Conservation (phyloP, 2,329 filamentous ascomycete genomes). For the Fusarium brevicatenulatum region DNA sequence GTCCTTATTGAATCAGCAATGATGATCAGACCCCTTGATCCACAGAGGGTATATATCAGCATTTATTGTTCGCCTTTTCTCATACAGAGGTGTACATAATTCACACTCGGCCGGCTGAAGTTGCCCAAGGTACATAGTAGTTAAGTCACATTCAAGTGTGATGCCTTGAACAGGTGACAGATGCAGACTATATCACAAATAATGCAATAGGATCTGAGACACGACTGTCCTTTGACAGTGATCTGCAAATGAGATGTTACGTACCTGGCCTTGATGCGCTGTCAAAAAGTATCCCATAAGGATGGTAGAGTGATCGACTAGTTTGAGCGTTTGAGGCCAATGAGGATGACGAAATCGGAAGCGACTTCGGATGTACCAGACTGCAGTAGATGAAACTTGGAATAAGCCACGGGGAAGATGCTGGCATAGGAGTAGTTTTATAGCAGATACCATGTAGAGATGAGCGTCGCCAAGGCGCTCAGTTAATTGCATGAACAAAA, state of each 20-base stretch:
- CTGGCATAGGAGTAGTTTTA: neutral
- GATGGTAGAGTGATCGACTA: constrained; percentile 28
- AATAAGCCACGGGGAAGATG: neutral
- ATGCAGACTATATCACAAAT: neutral
- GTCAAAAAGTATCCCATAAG: constrained; percentile 9
- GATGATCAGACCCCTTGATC: neutral
- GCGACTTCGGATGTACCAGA: neutral
- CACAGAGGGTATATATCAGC: neutral
- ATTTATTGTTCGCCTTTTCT: neutral
- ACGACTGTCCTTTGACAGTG: neutral
- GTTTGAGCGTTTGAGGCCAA: constrained; percentile 6
- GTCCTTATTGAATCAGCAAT: neutral
- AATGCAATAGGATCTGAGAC: constrained; percentile 25
- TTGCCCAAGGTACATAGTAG: neutral
- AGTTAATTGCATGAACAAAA: neutral
- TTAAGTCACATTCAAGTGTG: neutral
- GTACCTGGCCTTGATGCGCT: constrained; percentile 24
- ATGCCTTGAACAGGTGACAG: neutral
- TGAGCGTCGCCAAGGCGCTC: neutral
- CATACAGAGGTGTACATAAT: neutral
- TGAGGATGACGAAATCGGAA: neutral
- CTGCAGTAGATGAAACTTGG: constrained; percentile 1
- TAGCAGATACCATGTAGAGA: neutral
- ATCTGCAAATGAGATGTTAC: neutral
- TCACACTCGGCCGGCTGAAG: neutral